Evolutionary conservation across 1,284 basidiomycete genomes (phyloP).

Genomic region (Cutaneotrichosporon arboriforme): DNA sequence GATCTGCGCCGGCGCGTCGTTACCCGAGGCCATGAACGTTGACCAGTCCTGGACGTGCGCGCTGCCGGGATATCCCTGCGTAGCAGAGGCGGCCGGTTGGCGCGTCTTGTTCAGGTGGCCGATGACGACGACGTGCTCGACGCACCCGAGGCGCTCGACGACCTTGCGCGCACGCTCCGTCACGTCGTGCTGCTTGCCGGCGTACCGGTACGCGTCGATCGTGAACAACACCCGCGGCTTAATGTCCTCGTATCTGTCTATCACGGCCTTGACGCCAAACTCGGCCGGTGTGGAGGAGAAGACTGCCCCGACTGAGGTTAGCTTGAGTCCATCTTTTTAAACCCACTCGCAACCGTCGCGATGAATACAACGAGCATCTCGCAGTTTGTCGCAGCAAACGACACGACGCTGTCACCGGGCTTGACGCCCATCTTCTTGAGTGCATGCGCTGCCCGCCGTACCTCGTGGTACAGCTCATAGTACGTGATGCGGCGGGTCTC

Average conservation of each 20-base stretch:
- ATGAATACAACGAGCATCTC: conserved; percentile 20
- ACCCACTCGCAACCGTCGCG: conserved; percentile 10
- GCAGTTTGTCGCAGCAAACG: conserved; percentile 16
- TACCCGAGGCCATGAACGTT: conserved; percentile 17
- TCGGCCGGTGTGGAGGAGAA: conserved; percentile 27
- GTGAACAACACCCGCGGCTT: conserved; percentile 44
- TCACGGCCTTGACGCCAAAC: conserved; percentile 26
- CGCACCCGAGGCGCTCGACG: conserved; percentile 21
- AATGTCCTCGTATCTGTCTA: conserved; percentile 30
- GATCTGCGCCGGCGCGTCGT: conserved; percentile 22
- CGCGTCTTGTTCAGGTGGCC: conserved; percentile 30
- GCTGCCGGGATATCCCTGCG: conserved; percentile 10
- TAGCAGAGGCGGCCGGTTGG: conserved; percentile 14
- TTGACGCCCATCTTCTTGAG: conserved; percentile 15
- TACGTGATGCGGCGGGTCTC: conserved; percentile 21
- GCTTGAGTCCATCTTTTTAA: background rate
- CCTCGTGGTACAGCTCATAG: conserved; percentile 19
- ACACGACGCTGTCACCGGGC: conserved; percentile 16
- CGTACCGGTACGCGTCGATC: conserved; percentile 41
- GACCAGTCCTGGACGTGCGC: conserved; percentile 7
- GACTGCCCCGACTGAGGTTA: conserved; percentile 19
- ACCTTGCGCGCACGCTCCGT: conserved; percentile 23
- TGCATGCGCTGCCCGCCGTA: conserved; percentile 10
- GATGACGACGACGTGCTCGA: conserved; percentile 31
- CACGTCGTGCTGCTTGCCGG: conserved; percentile 31